Conservation (phyloP, 2,329 filamentous ascomycete genomes). For the Aureobasidium uvarum region DNA sequence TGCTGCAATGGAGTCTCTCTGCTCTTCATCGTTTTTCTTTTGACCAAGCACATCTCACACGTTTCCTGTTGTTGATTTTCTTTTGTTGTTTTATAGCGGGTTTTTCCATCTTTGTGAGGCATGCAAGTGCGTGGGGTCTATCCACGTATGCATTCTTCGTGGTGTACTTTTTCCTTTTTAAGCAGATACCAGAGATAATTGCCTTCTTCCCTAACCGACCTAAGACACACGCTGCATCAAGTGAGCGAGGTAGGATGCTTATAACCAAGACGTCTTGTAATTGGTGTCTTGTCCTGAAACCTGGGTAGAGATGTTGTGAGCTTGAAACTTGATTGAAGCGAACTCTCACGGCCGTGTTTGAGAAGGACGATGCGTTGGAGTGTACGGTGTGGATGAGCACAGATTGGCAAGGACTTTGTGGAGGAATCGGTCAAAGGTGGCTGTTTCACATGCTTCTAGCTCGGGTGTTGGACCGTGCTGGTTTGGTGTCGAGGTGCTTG, state of each 20-base stretch:
- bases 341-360: background rate
- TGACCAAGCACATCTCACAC: conserved; percentile 6
- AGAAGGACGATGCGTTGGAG: background rate
- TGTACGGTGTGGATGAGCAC: background rate
- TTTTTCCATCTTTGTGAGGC: background rate
- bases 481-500: background rate
- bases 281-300: background rate
- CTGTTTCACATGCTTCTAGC: conserved; percentile 24
- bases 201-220: background rate
- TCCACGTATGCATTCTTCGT: conserved; percentile 14
- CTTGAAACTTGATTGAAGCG: background rate
- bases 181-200: conserved; percentile 24
- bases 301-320: background rate
- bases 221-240: background rate
- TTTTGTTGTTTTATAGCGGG: conserved; percentile 24
- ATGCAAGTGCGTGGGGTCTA: background rate
- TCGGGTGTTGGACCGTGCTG: conserved; percentile 1
- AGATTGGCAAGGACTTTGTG: conserved; percentile 9
- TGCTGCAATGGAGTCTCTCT: background rate
- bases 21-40: background rate
- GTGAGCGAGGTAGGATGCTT: background rate
- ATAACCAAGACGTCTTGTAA: background rate
- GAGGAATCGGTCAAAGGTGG: background rate
- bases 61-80: background rate
- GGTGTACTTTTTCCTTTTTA: conserved; percentile 20